A percentile compares a stretch with the other conserved stretches of the same genome.
Evolutionary conservation across 2,329 filamentous ascomycete genomes (phyloP).

Genomic region (Sphaerulina musiva): DNA sequence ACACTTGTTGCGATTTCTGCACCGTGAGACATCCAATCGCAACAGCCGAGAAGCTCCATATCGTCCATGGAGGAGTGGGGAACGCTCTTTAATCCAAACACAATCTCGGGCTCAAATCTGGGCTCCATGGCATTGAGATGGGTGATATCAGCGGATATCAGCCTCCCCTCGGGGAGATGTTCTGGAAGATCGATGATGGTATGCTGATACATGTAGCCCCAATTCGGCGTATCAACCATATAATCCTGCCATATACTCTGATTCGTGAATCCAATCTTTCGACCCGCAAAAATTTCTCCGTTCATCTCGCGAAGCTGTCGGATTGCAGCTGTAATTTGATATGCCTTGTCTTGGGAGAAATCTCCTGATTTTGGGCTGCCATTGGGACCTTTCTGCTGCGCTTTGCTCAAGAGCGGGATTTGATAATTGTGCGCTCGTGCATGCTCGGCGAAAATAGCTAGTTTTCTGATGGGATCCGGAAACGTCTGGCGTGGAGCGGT

Average conservation of each 20-base stretch:
- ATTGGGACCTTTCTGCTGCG: constrained; percentile 9
- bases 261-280: constrained; percentile 23
- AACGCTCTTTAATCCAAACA: constrained; percentile 17
- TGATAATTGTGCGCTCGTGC: constrained; percentile 22
- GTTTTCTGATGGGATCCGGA: constrained; percentile 16
- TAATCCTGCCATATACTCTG: constrained; percentile 20
- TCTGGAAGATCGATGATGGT: constrained; percentile 19
- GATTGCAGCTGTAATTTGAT: constrained; percentile 21
- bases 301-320: constrained; percentile 24
- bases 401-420: constrained; percentile 22
- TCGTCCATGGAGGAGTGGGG: constrained; percentile 15
- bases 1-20: constrained; percentile 20
- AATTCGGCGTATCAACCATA: constrained; percentile 17
- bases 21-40: constrained; percentile 21
- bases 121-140: constrained; percentile 21
- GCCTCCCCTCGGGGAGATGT: constrained; percentile 15
- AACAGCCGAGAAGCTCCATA: constrained; percentile 17
- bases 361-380: constrained; percentile 7
- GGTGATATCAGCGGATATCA: constrained; percentile 17
- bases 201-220: constrained; percentile 22
- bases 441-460: constrained; percentile 23
- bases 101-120: constrained; percentile 21
- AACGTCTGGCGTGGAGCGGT: background rate
- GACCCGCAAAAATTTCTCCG: constrained; percentile 19
- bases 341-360: constrained; percentile 20